Percentiles rank a stretch among this genome's conserved stretches.
phyloP scores from a whole-genome alignment of 495 filamentous ascomycete genomes.

The Barbatosphaeria neglecta region DNA sequence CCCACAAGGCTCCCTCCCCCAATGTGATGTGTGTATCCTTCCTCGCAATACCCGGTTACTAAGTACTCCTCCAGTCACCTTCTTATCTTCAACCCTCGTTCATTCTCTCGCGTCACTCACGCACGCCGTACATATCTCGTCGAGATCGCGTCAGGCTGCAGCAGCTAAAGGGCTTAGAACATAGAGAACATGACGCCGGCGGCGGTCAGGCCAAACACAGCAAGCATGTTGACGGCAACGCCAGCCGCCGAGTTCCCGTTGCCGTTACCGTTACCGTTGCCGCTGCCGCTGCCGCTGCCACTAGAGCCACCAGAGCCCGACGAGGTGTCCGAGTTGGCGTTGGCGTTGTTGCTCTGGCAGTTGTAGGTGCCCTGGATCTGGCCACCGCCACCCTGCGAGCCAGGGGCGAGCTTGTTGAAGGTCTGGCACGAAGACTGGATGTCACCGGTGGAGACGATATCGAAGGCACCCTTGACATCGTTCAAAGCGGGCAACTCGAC shows the following conservation, averaged over 20 bases:
- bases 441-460: constrained; percentile 61
- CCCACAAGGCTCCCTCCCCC: not conserved
- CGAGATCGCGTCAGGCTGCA: too few species aligned
- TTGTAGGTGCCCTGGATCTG: constrained; percentile 49
- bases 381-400: constrained; percentile 25
- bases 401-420: constrained; percentile 31
- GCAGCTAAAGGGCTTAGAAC: too few species aligned
- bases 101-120: not conserved
- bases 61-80: too few species aligned
- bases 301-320: constrained; percentile 13
- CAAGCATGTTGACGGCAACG: constrained; percentile 19
- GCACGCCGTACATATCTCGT: too few species aligned
- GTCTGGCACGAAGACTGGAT: constrained; percentile 37
- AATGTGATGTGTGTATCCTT: too few species aligned
- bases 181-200: constrained; percentile 25
- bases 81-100: too few species aligned
- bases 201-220: constrained; percentile 26
- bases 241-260: constrained; percentile 20
- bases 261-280: constrained; percentile 6
- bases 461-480: constrained; percentile 76
- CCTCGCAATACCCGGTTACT: too few species aligned
- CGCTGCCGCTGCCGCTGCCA: constrained; percentile 7
- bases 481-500: constrained; percentile 55
- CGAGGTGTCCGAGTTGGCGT: constrained; percentile 30
- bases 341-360: constrained; percentile 39